These are phyloP conservation scores for Arxiozyma bovina DNA, from an alignment of 1,139 yeast genomes.

Conservation along the genomic window DNA sequence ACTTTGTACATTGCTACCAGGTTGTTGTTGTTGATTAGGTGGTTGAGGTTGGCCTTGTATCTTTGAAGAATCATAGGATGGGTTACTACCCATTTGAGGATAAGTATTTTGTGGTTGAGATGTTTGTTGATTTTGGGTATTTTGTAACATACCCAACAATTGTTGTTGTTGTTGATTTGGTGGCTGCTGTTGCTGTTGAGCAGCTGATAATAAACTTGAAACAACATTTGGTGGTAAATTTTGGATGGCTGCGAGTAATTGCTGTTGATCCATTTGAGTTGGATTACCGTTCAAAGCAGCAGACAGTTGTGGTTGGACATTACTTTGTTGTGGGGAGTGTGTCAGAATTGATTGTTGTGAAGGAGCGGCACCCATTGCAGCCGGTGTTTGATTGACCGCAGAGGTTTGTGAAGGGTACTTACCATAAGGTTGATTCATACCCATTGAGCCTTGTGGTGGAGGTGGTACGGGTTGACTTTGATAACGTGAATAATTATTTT, in stretches of 20 bases:
- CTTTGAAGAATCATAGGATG: conserved; percentile 4
- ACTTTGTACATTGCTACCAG: conserved; percentile 31
- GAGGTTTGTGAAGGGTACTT: conserved; percentile 13
- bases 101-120: conserved; percentile 12
- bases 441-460: conserved; percentile 22
- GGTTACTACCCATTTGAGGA: conserved; percentile 6
- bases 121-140: conserved; percentile 16
- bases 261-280: conserved; percentile 29
- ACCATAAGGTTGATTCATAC: conserved; percentile 14
- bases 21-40: conserved; percentile 11
- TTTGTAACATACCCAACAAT: conserved; percentile 25
- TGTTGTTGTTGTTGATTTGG: conserved; percentile 24
- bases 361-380: conserved; percentile 7
- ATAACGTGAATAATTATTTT: conserved; percentile 17
- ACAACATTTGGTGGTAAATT: conserved; percentile 45
- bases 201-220: conserved; percentile 40
- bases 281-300: conserved; percentile 16
- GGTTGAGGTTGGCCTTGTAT: conserved; percentile 9
- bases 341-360: conserved; percentile 14
- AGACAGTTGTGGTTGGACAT: conserved; percentile 17
- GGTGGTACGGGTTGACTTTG: conserved; percentile 16
- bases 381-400: neutral
- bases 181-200: conserved; percentile 33
- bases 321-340: conserved; percentile 16
- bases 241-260: conserved; percentile 36